phyloP scores from a whole-genome alignment of 306 rosid genomes.

The Prunus fruticosa region DNA sequence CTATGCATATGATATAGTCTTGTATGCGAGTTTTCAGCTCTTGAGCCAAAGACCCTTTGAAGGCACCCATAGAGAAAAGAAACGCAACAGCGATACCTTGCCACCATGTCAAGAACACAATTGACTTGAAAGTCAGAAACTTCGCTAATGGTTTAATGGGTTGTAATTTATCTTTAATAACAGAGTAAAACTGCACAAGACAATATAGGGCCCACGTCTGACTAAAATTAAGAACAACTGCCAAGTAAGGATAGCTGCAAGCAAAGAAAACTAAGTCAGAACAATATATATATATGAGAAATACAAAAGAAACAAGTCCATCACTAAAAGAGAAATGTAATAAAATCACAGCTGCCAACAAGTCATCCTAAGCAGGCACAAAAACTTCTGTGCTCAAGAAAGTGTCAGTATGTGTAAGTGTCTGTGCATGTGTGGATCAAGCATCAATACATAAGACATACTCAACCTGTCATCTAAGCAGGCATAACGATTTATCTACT shows the following conservation, averaged over 20 bases:
- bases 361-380: constrained; percentile 9
- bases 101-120: constrained; percentile 98
- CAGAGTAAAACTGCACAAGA: constrained; percentile 94
- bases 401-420: background rate
- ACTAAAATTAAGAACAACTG: constrained; percentile 90
- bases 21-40: constrained; percentile 85
- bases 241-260: constrained; percentile 96
- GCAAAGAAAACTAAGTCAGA: constrained; percentile 29
- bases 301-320: background rate
- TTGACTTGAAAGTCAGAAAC: constrained; percentile 86
- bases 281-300: background rate
- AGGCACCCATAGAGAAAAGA: constrained; percentile 83
- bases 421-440: background rate
- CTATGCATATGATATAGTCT: constrained; percentile 95
- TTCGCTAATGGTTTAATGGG: constrained; percentile 92
- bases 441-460: background rate
- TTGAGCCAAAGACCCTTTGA: constrained; percentile 78
- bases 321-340: background rate
- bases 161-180: constrained; percentile 78
- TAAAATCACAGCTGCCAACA: background rate
- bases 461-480: background rate
- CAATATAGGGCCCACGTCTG: constrained; percentile 99
- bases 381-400: background rate
- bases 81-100: constrained; percentile 96
- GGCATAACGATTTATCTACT: background rate